A percentile compares a stretch with the other conserved stretches of the same genome.
Evolutionary conservation across 1,284 basidiomycete species (phyloP).

Genomic region (Tilletia horrida): DNA sequence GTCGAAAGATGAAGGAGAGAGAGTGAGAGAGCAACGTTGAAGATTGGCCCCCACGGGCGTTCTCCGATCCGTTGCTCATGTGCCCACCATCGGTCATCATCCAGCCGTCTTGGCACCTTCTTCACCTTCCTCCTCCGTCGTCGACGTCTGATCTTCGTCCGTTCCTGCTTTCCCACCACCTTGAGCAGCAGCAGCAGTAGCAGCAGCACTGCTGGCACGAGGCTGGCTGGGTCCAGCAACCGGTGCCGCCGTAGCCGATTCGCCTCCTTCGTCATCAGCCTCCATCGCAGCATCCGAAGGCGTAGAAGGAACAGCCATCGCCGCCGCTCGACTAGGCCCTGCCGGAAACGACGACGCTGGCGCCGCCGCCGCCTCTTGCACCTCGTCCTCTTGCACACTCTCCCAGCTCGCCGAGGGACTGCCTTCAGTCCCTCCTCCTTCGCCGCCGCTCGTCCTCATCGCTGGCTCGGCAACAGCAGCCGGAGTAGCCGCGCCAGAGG

Average conservation of each 20-base stretch:
- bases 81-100: neutral
- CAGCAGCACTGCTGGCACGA: neutral
- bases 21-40: neutral
- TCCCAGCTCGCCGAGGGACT: constrained; percentile 15
- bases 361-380: neutral
- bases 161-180: neutral
- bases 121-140: constrained; percentile 17
- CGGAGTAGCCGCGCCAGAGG: neutral
- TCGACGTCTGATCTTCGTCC: neutral
- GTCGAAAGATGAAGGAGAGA: neutral
- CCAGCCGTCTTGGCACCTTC: constrained; percentile 15
- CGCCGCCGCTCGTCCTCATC: neutral
- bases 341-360: neutral
- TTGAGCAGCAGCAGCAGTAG: neutral
- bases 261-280: neutral
- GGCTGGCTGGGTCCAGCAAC: constrained; percentile 7
- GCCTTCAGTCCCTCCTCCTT: too few species aligned
- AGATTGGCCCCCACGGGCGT: neutral
- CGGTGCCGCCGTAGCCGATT: neutral
- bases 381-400: neutral
- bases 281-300: neutral
- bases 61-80: neutral
- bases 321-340: neutral
- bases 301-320: neutral
- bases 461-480: neutral